A percentile compares a stretch with the other conserved stretches of the same genome.
Conservation (phyloP, 2,329 filamentous ascomycete genomes). For the Nemania sp. region DNA sequence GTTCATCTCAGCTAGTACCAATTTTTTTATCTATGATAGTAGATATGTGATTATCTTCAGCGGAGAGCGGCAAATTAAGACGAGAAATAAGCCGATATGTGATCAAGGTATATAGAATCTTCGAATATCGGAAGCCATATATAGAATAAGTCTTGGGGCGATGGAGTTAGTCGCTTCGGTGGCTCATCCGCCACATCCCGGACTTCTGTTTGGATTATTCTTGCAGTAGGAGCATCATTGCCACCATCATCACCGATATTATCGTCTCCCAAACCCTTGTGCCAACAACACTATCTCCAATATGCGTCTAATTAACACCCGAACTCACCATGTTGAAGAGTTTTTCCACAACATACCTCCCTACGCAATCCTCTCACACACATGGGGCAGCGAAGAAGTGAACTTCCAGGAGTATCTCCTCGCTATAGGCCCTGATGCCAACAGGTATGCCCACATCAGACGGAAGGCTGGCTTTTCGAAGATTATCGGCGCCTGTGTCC, state of each 20-base stretch:
- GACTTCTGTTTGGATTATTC: neutral
- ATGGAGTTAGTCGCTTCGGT: neutral
- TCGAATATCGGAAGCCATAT: neutral
- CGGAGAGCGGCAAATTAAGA: neutral
- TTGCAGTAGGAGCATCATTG: neutral
- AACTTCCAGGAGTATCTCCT: constrained; percentile 48
- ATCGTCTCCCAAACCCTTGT: neutral
- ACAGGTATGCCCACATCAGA: constrained; percentile 35
- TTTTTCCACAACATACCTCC: constrained; percentile 47
- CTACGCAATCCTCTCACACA: constrained; percentile 57
- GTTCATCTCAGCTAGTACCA: neutral
- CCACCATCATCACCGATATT: neutral
- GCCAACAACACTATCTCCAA: constrained; percentile 1
- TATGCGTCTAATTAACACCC: constrained; percentile 55
- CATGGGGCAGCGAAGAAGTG: constrained; percentile 53
- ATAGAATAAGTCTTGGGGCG: neutral
- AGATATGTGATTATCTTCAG: constrained; percentile 8
- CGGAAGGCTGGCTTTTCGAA: constrained; percentile 51
- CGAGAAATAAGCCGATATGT: neutral
- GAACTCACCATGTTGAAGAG: constrained; percentile 51
- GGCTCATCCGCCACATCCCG: neutral
- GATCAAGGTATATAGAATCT: neutral
- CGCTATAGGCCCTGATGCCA: neutral
- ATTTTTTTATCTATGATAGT: neutral
- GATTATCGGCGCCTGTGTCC: constrained; percentile 50